A percentile compares a stretch with the other conserved stretches of the same genome.
Conservation (phyloP, 2,329 filamentous ascomycete species). For the Phaeosphaeria sp. region DNA sequence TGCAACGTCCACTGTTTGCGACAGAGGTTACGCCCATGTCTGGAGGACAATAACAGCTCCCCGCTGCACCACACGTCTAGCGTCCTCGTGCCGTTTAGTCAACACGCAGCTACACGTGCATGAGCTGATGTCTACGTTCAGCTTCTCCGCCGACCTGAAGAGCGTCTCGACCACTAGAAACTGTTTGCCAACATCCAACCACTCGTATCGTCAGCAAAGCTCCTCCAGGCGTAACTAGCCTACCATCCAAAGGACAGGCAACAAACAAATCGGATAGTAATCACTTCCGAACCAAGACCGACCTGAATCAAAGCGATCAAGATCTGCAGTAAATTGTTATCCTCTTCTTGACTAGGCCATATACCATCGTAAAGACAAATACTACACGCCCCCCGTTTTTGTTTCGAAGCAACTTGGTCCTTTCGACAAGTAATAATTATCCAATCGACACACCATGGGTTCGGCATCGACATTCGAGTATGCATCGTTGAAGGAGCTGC, state of each 20-base stretch:
- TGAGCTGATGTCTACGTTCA: background rate
- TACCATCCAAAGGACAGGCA: background rate
- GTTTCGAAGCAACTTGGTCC: background rate
- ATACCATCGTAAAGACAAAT: no score
- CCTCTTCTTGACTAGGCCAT: background rate
- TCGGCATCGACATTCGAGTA: conserved; percentile 19
- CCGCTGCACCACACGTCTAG: background rate
- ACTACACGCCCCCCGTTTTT: no score
- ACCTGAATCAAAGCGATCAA: background rate
- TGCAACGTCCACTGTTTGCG: background rate
- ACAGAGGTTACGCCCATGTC: background rate
- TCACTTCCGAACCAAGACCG: background rate
- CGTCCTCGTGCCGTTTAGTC: background rate
- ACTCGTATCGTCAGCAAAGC: background rate
- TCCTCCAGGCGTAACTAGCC: no score
- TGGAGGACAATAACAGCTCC: background rate
- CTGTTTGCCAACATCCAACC: background rate
- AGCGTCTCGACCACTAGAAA: background rate
- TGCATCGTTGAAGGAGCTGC: conserved; percentile 23
- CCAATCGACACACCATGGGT: conserved; percentile 11
- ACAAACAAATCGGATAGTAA: background rate
- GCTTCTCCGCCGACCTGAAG: background rate
- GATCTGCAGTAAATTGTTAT: background rate
- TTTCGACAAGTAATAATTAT: background rate
- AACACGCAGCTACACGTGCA: background rate